Evolutionary conservation across 1,284 basidiomycete genomes (phyloP).

Genomic region (Ceratobasidium sp.): DNA sequence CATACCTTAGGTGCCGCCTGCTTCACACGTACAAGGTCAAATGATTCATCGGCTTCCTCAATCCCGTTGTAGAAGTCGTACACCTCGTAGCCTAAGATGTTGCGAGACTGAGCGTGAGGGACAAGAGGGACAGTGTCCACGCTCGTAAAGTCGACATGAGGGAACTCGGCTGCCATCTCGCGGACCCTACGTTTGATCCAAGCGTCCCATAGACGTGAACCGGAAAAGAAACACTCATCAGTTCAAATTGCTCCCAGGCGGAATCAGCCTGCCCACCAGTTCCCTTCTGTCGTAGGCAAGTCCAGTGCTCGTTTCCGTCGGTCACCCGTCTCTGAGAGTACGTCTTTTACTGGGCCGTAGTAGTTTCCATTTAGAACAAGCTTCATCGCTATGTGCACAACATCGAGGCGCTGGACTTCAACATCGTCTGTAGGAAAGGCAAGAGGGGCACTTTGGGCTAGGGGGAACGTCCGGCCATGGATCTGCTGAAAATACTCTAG

Average conservation of each 20-base stretch:
- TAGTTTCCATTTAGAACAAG: conserved; percentile 18
- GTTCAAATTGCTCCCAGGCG: too few species aligned
- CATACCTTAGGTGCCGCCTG: conserved; percentile 1
- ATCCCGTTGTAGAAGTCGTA: conserved; percentile 38
- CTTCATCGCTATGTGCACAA: conserved; percentile 7
- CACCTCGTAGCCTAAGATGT: conserved; percentile 25
- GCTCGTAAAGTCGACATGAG: conserved; percentile 37
- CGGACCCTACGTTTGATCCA: conserved; percentile 25
- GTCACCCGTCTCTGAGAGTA: conserved; percentile 12
- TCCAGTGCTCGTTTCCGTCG: conserved; percentile 27
- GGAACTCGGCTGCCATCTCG: conserved; percentile 29
- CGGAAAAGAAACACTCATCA: too few species aligned
- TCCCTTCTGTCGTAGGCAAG: conserved; percentile 27
- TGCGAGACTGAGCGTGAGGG: conserved; percentile 11
- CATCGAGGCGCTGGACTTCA: conserved; percentile 18
- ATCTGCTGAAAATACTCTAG: conserved; percentile 35
- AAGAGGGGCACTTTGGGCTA: conserved; percentile 23
- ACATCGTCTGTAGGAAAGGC: conserved; percentile 21
- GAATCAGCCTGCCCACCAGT: too few species aligned
- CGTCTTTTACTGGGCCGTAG: conserved; percentile 19
- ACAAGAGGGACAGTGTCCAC: conserved; percentile 33
- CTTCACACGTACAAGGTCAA: conserved; percentile 20
- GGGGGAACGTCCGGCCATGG: conserved; percentile 30
- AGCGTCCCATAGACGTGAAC: too few species aligned
- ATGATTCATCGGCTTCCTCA: conserved; percentile 3